Percentiles rank a stretch among this genome's conserved stretches.
Conservation (phyloP, 768 basidiomycete species). For the Tubosaeta brunneosetosa region DNA sequence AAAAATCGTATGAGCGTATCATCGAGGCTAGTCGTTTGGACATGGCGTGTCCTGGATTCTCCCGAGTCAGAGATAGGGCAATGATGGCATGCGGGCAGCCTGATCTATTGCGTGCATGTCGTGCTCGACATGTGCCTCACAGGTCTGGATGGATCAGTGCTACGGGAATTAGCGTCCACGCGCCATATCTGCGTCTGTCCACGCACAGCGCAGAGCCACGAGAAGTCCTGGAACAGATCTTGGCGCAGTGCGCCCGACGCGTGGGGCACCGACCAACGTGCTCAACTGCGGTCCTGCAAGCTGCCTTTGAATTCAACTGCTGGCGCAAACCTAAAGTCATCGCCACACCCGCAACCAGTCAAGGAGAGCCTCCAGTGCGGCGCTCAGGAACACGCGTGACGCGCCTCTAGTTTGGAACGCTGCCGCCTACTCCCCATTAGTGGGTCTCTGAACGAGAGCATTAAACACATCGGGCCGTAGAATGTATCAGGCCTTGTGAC, state of each 20-base stretch:
- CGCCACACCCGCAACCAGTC: neutral
- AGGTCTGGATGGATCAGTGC: neutral
- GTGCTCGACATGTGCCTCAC: neutral
- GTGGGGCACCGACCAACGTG: neutral
- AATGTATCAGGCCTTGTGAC: neutral
- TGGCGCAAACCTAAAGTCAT: slow-evolving; percentile 5
- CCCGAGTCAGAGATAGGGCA: neutral
- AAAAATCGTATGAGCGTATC: neutral
- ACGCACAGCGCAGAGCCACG: neutral
- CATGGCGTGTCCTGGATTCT: neutral
- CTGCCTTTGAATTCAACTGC: neutral
- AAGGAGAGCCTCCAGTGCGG: neutral
- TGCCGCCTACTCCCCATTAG: neutral
- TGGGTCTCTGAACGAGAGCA: neutral
- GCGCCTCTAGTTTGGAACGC: neutral
- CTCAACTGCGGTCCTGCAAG: neutral
- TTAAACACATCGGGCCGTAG: neutral
- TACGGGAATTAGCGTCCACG: neutral
- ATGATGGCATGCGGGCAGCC: neutral
- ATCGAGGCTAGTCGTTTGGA: neutral
- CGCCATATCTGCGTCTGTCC: neutral
- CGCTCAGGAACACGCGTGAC: neutral
- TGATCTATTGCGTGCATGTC: neutral
- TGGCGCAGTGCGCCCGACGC: neutral
- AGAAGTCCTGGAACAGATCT: neutral